These are phyloP conservation scores for Exobasidium cylindrosporum DNA, from an alignment of 1,284 basidiomycete genomes.

Conservation along the genomic window DNA sequence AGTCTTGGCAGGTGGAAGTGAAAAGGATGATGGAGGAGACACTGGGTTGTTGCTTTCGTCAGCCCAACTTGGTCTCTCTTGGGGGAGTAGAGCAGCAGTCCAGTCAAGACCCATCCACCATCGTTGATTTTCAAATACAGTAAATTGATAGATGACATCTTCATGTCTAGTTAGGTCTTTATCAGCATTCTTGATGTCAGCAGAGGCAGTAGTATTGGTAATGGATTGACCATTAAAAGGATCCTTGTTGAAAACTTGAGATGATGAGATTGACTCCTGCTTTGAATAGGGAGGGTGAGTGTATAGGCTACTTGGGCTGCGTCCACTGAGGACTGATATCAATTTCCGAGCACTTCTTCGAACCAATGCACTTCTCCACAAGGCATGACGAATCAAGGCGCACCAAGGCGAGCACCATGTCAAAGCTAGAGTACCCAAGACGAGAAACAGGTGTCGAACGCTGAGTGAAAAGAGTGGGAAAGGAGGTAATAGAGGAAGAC, in stretches of 20 bases:
- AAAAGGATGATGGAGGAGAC: constrained; percentile 62
- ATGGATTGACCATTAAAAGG: not conserved
- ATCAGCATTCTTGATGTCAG: not conserved
- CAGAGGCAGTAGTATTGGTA: not conserved
- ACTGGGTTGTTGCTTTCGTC: constrained; percentile 56
- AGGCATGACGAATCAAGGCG: constrained; percentile 41
- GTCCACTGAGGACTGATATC: constrained; percentile 27
- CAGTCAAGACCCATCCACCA: constrained; percentile 76
- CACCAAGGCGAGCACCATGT: constrained; percentile 54
- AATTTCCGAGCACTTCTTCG: constrained; percentile 29
- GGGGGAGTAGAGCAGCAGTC: constrained; percentile 85
- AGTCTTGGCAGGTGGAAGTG: constrained; percentile 56
- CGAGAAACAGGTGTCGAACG: constrained; percentile 42
- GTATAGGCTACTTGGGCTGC: not conserved
- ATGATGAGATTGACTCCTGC: not conserved
- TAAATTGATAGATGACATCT: constrained; percentile 51
- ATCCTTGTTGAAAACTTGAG: not conserved
- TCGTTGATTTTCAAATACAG: constrained; percentile 84
- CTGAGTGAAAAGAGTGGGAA: constrained; percentile 48
- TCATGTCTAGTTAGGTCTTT: constrained; percentile 28
- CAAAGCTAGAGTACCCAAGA: constrained; percentile 41
- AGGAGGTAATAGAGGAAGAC: constrained; percentile 41
- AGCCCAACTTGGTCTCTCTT: constrained; percentile 82
- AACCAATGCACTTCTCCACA: constrained; percentile 51
- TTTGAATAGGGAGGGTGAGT: not conserved